Base-by-base conservation (phyloP, 1,284 basidiomycete species). In the Sanguinoderma infundibulare region DNA sequence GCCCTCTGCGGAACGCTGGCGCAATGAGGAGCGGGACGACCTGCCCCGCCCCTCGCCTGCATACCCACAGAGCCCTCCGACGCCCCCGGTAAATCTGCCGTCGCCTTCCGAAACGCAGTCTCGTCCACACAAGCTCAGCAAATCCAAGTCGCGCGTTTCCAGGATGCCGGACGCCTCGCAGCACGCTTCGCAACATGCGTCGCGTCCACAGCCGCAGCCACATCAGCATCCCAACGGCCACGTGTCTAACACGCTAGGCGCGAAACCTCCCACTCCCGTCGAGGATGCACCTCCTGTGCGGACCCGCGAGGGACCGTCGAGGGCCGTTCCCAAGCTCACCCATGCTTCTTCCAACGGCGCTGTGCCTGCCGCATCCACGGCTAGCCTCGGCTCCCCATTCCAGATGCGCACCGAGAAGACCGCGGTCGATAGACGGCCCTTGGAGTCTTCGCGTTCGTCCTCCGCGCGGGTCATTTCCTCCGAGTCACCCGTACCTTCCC, bases 41-140 rank as follows among this genome's bases (percentile, higher is more conserved):
- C 34, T 28, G 47, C 55, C 53, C 12, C 59, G 42, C 22, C 26
- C 62, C 22, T 61, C 59, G 8, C 51, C 55, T 39, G 55, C 65
- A 14, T 49, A 53, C 30, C 30, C 55, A 15, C 61, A 61, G 10
- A 61, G 53, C 24, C 58, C 59, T 12, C 57, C 60, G n/a, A 39
- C 32, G 10, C 39, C 38, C 6, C 30, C 57, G 4, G 35, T 50
- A 12, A 56, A 47, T 34, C 47, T 62, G 14, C 60, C 61, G n/a
- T 60, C 60, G 15, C 62, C 63, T 3, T 46, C 60, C 7, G 63
- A 65, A 28, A 26, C 57, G 26, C 61, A 63, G 38, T 57, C 58
- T 34, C 63, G 66, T 22, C 30, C 39, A 24, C 46, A 62, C 50
- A 71, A 70, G 61, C 59, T 69, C 50, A 73, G 70, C 66, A 73